These are phyloP conservation scores for Talaromyces thailandensis DNA, from an alignment of 495 filamentous ascomycete species.

Conservation along the genomic window DNA sequence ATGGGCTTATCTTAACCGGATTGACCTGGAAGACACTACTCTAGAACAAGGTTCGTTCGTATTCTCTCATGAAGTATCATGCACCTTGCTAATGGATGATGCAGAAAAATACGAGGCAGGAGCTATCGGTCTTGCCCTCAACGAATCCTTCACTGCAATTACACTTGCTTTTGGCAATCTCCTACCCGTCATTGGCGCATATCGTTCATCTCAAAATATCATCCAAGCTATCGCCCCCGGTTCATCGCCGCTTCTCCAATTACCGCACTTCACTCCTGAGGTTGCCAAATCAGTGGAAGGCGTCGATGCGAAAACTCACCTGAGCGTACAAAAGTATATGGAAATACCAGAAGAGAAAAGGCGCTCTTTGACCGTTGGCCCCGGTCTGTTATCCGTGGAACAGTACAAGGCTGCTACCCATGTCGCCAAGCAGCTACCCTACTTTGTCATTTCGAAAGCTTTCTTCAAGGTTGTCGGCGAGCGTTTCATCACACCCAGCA, in stretches of 20 bases:
- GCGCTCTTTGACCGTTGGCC: conserved; percentile 55
- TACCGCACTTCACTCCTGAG: conserved; percentile 74
- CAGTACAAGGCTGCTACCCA: conserved; percentile 68
- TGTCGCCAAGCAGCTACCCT: conserved; percentile 74
- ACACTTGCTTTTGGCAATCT: conserved; percentile 80
- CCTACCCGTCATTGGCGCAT: conserved; percentile 72
- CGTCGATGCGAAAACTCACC: conserved; percentile 58
- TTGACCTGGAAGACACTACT: conserved; percentile 63
- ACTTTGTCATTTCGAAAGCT: conserved; percentile 77
- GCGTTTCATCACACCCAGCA: conserved; percentile 83
- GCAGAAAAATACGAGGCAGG: conserved; percentile 67
- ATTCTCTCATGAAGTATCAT: background rate
- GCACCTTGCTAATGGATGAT: conserved; percentile 1
- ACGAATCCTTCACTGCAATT: conserved; percentile 79
- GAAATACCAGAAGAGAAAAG: conserved; percentile 63
- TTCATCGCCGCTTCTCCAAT: conserved; percentile 81
- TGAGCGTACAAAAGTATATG: conserved; percentile 84
- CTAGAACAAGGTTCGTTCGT: conserved; percentile 60
- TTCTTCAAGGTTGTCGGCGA: conserved; percentile 99
- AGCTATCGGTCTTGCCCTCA: conserved; percentile 74
- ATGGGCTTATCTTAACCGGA: conserved; percentile 88
- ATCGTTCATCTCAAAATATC: conserved; percentile 69
- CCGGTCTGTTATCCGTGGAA: conserved; percentile 60
- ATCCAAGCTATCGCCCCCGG: conserved; percentile 82
- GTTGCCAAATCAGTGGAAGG: conserved; percentile 71